phyloP scores from a whole-genome alignment of 768 basidiomycete species.

The Inosperma sp. region DNA sequence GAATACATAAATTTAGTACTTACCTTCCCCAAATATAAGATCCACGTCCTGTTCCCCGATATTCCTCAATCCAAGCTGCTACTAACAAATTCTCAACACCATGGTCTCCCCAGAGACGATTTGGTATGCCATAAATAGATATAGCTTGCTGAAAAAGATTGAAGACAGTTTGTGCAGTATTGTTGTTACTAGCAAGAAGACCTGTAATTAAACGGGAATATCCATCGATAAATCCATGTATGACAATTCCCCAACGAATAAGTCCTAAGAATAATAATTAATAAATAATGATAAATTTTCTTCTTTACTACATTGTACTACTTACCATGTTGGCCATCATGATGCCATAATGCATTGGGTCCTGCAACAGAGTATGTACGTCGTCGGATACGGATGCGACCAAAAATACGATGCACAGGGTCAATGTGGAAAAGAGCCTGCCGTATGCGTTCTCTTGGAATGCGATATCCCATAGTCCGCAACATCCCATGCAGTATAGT shows the following conservation, averaged over 20 bases:
- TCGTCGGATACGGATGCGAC: conserved; percentile 15
- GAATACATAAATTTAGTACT: neutral
- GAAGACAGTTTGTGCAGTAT: conserved; percentile 16
- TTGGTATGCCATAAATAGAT: conserved; percentile 14
- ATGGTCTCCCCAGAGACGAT: conserved; percentile 23
- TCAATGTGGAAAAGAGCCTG: conserved; percentile 22
- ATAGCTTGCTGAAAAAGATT: conserved; percentile 6
- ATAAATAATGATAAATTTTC: neutral
- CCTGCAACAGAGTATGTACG: conserved; percentile 23
- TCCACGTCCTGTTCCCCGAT: conserved; percentile 11
- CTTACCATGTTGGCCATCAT: conserved; percentile 31
- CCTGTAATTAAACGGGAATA: conserved; percentile 18
- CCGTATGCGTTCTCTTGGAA: conserved; percentile 19
- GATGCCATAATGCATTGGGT: conserved; percentile 30
- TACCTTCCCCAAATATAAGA: conserved; percentile 25
- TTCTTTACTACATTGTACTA: neutral
- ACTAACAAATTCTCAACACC: conserved; percentile 25
- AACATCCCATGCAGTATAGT: conserved; percentile 24
- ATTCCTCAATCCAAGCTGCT: conserved; percentile 18
- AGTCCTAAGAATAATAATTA: conserved; percentile 18
- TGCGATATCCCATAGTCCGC: conserved; percentile 10
- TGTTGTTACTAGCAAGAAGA: conserved; percentile 15
- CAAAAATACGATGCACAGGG: conserved; percentile 15
- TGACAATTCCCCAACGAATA: conserved; percentile 30
- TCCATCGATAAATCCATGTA: conserved; percentile 31